These are phyloP conservation scores for Penstemon newberryi DNA, from an alignment of 257 asterid species.

Conservation along the genomic window DNA sequence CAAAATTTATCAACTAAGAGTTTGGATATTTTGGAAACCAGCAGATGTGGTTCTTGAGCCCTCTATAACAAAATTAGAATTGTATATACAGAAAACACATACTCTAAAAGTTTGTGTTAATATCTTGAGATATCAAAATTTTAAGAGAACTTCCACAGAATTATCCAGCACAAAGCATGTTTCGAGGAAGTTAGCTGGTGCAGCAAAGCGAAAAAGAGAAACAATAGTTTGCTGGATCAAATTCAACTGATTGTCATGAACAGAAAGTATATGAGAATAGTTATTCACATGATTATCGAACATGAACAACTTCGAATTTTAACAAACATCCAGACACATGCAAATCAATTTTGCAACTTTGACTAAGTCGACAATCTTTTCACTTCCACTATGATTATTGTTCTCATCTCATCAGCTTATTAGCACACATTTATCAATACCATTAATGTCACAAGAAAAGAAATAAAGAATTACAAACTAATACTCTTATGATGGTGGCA, in stretches of 20 bases:
- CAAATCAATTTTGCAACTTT: background rate
- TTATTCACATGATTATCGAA: background rate
- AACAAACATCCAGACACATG: conserved; percentile 9
- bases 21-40: background rate
- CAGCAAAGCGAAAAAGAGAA: background rate
- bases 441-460: conserved; percentile 12
- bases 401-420: conserved; percentile 19
- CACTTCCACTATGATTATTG: conserved; percentile 10
- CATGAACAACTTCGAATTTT: conserved; percentile 12
- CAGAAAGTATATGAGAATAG: conserved; percentile 3
- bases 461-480: conserved; percentile 18
- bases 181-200: background rate
- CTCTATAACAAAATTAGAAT: conserved; percentile 13
- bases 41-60: background rate
- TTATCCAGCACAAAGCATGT: conserved; percentile 22
- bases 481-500: conserved; percentile 12
- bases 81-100: background rate
- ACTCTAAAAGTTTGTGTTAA: background rate
- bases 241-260: background rate
- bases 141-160: conserved; percentile 19
- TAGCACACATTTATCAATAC: conserved; percentile 17
- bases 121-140: background rate
- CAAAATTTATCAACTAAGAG: background rate
- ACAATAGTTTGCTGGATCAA: background rate
- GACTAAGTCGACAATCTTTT: conserved; percentile 21